phyloP scores from a whole-genome alignment of 2,329 filamentous ascomycete genomes.

The Microdochium bolleyi region DNA sequence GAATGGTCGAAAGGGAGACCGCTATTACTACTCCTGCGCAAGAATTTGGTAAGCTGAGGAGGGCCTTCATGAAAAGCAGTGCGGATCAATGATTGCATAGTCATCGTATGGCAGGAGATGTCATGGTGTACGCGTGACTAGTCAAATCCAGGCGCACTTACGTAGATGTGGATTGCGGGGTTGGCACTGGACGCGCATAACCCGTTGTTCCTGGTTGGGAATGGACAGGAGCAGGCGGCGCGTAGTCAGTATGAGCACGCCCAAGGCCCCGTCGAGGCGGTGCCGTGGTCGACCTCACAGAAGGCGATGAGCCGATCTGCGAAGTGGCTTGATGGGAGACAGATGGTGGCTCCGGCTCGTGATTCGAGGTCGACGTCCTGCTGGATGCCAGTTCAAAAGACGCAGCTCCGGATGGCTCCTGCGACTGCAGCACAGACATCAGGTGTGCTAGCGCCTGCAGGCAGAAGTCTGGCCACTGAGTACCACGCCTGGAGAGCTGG shows the following conservation, averaged over 20 bases:
- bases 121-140: too few relatives aligned
- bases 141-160: background rate
- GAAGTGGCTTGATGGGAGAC: background rate
- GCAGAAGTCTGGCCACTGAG: constrained; percentile 9
- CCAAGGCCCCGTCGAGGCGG: background rate
- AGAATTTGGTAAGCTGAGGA: background rate
- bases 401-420: background rate
- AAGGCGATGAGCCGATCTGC: background rate
- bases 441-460: constrained; percentile 7
- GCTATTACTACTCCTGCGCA: background rate
- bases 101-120: background rate
- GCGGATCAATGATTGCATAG: too few relatives aligned
- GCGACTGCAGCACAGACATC: constrained; percentile 5
- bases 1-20: background rate
- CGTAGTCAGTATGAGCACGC: background rate
- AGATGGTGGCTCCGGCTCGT: background rate
- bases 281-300: background rate
- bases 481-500: constrained; percentile 7
- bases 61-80: constrained; percentile 1
- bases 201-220: background rate
- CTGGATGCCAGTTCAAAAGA: background rate
- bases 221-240: background rate
- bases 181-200: background rate
- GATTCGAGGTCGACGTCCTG: background rate
- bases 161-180: background rate